Base-by-base conservation (phyloP, 139 green algal species). In the Chlamydomonas sp. region DNA sequence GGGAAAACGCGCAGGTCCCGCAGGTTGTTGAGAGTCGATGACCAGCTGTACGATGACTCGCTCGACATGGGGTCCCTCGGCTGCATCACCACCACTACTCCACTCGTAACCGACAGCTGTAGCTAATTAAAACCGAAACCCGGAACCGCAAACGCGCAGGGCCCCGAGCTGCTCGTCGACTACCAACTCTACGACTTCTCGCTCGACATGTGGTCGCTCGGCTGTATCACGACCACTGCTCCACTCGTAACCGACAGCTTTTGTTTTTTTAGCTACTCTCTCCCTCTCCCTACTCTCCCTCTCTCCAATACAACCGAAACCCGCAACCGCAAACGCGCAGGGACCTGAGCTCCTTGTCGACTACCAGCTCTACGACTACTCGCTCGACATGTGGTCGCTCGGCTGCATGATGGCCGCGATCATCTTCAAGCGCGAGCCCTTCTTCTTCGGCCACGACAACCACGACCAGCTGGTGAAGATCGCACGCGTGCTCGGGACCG, bases 371-470 rank as follows among this genome's bases (percentile, higher is more conserved):
- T 99, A 99, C 70, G 94, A 99, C 81, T 99, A 99, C 79, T 80
- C 81, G 8, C 85, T 99, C 57, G 95, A 99, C 81, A 86, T 99
- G 84, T 99, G 95, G 95, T 87, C 69, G 49, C 75, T 99, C n/a
- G 95, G 95, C 48, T 87, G 79, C 81, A 90, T 89, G 76, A 67
- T 91, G 34, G 76, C 72, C 16, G 72, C 72, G 43, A 73, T 78
- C 22, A 73, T 78, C 35, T 78, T 78, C 72, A 65, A 28, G 43
- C 50, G 70, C 47, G 70, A 69, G 59, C 95, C 95, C n/a, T 99
- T 99, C 83, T 99, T 99, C 84, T 96, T 95, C 68, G 95, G 95
- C 2, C 91, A 96, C 76, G 95, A 99, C 85, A 99, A 99, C 84
- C 96, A 97, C 72, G 95, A 99, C 73, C 77, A 87, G 77, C 84